Evolutionary conservation across 2,329 filamentous ascomycete genomes (phyloP).

Genomic region (Epichloe aotearoae): DNA sequence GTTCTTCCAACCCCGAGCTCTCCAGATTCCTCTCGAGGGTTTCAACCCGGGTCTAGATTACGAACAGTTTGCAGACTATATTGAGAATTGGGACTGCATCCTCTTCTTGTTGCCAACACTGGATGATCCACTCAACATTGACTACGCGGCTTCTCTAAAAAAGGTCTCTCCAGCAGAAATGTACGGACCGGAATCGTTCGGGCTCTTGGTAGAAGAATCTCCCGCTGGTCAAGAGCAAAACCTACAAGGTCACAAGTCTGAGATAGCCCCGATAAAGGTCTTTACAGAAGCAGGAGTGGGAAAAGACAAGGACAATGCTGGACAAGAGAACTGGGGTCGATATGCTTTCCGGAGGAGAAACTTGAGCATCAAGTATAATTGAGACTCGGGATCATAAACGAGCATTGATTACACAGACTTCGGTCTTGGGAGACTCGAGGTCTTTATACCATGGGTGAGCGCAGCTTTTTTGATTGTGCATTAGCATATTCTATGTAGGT

Average conservation of each 20-base stretch:
- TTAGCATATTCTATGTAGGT: neutral
- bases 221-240: neutral
- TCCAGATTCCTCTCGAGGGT: neutral
- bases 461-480: too few species aligned
- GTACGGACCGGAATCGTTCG: neutral
- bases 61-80: constrained; percentile 1
- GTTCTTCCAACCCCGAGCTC: neutral
- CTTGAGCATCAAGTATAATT: neutral
- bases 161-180: neutral
- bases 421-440: too few species aligned
- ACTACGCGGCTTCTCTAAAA: neutral
- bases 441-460: too few species aligned
- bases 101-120: neutral
- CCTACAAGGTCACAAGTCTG: too few species aligned
- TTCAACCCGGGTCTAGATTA: neutral
- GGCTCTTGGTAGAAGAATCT: neutral
- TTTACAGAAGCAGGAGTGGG: neutral
- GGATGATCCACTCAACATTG: neutral
- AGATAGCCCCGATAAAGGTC: neutral
- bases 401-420: too few species aligned
- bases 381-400: neutral
- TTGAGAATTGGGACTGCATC: neutral
- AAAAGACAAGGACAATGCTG: neutral
- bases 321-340: neutral
- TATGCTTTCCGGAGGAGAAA: neutral